Evolutionary conservation across 345 rosid genomes (phyloP).

Genomic region (Lumnitzera racemosa): DNA sequence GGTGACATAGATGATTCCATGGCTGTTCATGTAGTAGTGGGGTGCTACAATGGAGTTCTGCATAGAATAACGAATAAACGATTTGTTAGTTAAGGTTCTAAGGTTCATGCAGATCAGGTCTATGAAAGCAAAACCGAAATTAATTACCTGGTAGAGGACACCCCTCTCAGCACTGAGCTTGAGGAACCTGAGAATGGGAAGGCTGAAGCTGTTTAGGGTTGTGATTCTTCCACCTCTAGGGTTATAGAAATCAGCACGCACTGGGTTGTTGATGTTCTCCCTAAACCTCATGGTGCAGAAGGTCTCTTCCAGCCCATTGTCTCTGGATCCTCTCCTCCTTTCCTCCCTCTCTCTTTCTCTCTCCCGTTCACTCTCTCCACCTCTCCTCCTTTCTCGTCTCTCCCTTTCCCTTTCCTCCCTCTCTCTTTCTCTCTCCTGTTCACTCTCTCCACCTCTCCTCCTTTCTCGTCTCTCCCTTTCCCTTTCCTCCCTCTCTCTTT

Average conservation of each 20-base stretch:
- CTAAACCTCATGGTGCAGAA: constrained; percentile 38
- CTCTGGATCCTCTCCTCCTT: not conserved
- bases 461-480: too few species aligned
- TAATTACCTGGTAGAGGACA: constrained; percentile 25
- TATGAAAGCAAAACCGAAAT: not conserved
- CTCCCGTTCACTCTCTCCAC: too few species aligned
- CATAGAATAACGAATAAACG: not conserved
- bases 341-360: too few species aligned
- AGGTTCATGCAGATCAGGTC: too few species aligned
- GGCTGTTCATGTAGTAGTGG: constrained; percentile 31
- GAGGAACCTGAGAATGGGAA: constrained; percentile 43
- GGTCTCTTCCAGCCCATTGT: constrained; percentile 56
- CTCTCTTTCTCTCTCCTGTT: too few species aligned
- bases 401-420: too few species aligned
- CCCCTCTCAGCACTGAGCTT: constrained; percentile 52
- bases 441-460: too few species aligned
- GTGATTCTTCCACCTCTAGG: constrained; percentile 58
- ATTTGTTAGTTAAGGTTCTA: too few species aligned
- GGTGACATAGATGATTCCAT: constrained; percentile 24
- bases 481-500: too few species aligned
- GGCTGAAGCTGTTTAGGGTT: constrained; percentile 38
- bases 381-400: too few species aligned
- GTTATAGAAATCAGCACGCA: constrained; percentile 44
- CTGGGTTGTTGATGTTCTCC: constrained; percentile 41
- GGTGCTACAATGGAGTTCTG: constrained; percentile 35